Evolutionary conservation across 2,329 filamentous ascomycete genomes (phyloP), one percentile per base, ranked within the genome.

Genomic region (Amauroascus niger): DNA sequence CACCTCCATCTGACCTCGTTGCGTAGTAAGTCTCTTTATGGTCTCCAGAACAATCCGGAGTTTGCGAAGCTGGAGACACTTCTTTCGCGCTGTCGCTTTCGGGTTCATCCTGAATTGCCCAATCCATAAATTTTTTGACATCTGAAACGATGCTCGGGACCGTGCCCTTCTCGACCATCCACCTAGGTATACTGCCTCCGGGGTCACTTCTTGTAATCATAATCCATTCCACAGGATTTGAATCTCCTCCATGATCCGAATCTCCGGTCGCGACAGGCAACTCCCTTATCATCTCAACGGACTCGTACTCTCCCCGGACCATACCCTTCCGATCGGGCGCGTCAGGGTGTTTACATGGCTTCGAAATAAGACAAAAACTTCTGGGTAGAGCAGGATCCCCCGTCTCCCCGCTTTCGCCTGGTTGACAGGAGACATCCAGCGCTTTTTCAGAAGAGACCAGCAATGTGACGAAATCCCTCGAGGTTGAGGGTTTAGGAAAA

Each of bases 161-260:
- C 0, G 89, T 95, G 28, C 86, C 87, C 65, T 87, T 83, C 63
- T 95, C 89, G n/a, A 95, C 87, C 78, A 95, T 83, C 70, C 93
- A 95, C 13, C 87, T 79, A 1, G 89, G 89, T 16, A 95, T 89
- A 55, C 82, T 91, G 50, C 89, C 89, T 9, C 89, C 89, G 2
- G 89, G 88, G 62, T 95, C 88, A 66, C 86, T 91, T 47, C 89
- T 78, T 1, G 88, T 95, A 16, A 95, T 81, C 89, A 95, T 95
- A 57, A 93, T 79, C 89, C 89, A 95, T 67, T 95, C 89, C 1
- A 95, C 78, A 0, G 83, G 81, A 59, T 83, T 84, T 7, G 71
- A 68, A 32, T 79, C 74, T n/a, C 71, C 68, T 0, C 65, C 59
- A 8, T 8, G 22, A 16, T 22, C 51, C 5, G 32, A 45, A 55